Evolutionary conservation across 2,329 filamentous ascomycete species (phyloP), one percentile per base, ranked within the genome.

Genomic region (Aspergillus floridensis): DNA sequence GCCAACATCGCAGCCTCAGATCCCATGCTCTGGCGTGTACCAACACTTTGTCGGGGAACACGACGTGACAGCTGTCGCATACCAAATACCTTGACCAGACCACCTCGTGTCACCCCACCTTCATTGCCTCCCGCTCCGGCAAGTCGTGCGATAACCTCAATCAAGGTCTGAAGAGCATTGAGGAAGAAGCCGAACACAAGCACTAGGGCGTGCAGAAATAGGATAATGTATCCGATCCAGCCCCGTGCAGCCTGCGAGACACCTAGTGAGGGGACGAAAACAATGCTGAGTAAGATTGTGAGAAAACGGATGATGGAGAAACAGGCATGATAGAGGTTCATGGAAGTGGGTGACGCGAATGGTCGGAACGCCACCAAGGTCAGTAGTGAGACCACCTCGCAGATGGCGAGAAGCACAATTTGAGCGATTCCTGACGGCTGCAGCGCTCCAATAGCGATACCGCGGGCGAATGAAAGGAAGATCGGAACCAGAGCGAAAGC

Each of bases 401-500:
- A 97, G 57, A 97, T 93, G 26, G 93, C 93, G 44, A 99, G 83
- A 48, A 98, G 81, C 24, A 97, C 90, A 58, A 99, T 85, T 76
- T 99, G 95, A 2, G 92, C 93, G 58, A 97, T 92, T 7, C 95
- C 95, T 35, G 91, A 96, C 1, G 91, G 88, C 74, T 99, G 95
- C 14, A 98, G 87, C 19, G 92, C 95, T 31, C 95, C 95, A 66
- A 99, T 91, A 21, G 92, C 91, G 64, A 98, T 87, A 59, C 92
- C 93, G 35, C 93, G 88, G 59, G 96, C 80, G 70, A 96, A 87
- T 4, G 90, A 96, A 60, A 98, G 81, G 35, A 96, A 80, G 16
- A 96, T 86, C 1, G 93, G 93, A 21, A 97, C 87, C 47, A 96
- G 82, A 6, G 93, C 92, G 74, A 96, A 99, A 0, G 91, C 88